Percentiles rank a stretch among this genome's conserved stretches.
phyloP scores from a whole-genome alignment of 345 rosid species.

The Moricandia arvensis region DNA sequence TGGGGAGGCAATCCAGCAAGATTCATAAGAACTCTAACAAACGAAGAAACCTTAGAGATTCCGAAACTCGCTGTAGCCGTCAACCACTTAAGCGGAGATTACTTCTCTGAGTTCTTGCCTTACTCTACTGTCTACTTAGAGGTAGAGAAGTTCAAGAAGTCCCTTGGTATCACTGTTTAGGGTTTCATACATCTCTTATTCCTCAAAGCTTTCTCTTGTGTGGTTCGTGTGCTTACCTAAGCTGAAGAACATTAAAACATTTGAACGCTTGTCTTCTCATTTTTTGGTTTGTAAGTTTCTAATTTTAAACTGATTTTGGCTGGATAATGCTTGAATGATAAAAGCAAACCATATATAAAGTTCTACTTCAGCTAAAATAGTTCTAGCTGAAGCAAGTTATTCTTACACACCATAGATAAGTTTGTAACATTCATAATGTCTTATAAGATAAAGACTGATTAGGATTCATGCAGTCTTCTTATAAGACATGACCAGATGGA shows the following conservation, averaged over 20 bases:
- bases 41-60: constrained; percentile 90
- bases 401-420: neutral
- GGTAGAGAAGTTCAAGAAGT: constrained; percentile 87
- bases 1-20: constrained; percentile 97
- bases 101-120: constrained; percentile 90
- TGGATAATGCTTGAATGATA: neutral
- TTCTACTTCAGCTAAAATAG: neutral
- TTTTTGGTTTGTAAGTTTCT: constrained; percentile 22
- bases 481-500: constrained; percentile 38
- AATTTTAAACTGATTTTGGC: constrained; percentile 11
- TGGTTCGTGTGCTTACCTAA: constrained; percentile 20
- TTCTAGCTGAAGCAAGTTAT: neutral
- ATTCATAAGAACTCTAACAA: constrained; percentile 76
- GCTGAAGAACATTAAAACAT: constrained; percentile 46
- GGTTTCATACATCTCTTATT: neutral
- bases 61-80: constrained; percentile 96
- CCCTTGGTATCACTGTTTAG: constrained; percentile 64
- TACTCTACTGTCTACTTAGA: constrained; percentile 88
- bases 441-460: neutral
- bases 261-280: constrained; percentile 1
- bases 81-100: constrained; percentile 67
- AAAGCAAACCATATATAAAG: neutral
- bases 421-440: neutral
- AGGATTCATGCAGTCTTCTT: neutral
- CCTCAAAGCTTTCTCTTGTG: constrained; percentile 3